A percentile compares a stretch with the other conserved stretches of the same genome.
Conservation (phyloP, 164 flowering plant species). For the Magnolia kwangsiensis region DNA sequence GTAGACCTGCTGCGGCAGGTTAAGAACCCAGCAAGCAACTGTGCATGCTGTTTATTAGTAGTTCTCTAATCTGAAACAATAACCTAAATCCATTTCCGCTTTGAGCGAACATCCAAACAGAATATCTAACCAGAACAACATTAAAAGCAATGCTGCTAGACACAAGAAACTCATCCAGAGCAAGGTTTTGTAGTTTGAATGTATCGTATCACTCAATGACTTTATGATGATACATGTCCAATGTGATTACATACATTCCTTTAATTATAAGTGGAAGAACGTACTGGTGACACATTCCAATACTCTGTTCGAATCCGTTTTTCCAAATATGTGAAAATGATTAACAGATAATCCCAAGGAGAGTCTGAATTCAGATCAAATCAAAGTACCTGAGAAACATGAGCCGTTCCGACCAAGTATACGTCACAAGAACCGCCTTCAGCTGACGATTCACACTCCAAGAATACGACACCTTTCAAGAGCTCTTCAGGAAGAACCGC, state of each 20-base stretch:
- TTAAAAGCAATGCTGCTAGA: neutral
- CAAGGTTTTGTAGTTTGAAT: neutral
- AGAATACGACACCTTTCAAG: slow-evolving; percentile 37
- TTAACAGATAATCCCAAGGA: neutral
- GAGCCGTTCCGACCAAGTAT: slow-evolving; percentile 84
- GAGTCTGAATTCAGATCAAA: neutral
- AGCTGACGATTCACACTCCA: slow-evolving; percentile 65
- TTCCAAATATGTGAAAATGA: neutral
- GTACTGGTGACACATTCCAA: no score
- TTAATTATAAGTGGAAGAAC: no score
- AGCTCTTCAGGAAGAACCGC: slow-evolving; percentile 56
- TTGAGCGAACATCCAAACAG: no score
- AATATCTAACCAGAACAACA: neutral
- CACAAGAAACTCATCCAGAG: neutral
- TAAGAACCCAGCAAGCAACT: no score
- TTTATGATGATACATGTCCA: neutral
- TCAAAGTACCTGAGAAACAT: slow-evolving; percentile 68
- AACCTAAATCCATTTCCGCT: no score
- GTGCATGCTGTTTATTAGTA: no score
- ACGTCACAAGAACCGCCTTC: slow-evolving; percentile 71
- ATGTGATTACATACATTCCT: neutral
- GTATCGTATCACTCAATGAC: neutral
- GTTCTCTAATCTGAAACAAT: no score
- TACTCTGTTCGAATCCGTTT: no score
- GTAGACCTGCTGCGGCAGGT: no score